These are phyloP conservation scores for Podosphaera xanthii DNA, from an alignment of 2,329 filamentous ascomycete genomes.

Conservation along the genomic window DNA sequence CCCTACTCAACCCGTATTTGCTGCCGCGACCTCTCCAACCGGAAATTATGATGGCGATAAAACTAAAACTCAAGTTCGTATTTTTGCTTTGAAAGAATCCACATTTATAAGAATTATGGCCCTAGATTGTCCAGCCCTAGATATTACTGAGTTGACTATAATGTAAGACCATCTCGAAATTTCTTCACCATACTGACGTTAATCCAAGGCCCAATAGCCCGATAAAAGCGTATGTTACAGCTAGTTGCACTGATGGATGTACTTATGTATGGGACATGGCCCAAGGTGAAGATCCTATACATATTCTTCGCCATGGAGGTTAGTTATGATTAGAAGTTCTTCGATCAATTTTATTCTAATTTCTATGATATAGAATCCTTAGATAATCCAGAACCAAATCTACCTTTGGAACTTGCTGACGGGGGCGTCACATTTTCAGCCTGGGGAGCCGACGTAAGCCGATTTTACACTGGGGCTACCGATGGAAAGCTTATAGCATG, in stretches of 20 bases:
- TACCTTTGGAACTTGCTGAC: constrained; percentile 27
- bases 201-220: constrained; percentile 25
- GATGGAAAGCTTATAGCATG: constrained; percentile 40
- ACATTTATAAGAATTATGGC: constrained; percentile 26
- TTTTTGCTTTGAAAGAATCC: constrained; percentile 23
- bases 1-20: constrained; percentile 27
- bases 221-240: constrained; percentile 30
- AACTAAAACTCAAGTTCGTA: constrained; percentile 31
- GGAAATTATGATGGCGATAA: constrained; percentile 20
- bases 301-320: constrained; percentile 30
- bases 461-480: constrained; percentile 40
- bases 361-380: constrained; percentile 8
- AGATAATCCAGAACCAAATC: constrained; percentile 12
- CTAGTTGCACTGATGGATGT: constrained; percentile 36
- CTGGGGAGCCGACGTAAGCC: constrained; percentile 32
- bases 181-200: constrained; percentile 9
- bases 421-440: constrained; percentile 40
- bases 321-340: constrained; percentile 2
- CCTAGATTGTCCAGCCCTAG: constrained; percentile 33
- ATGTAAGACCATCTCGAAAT: constrained; percentile 16
- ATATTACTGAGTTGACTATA: constrained; percentile 39
- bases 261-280: constrained; percentile 42
- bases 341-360: constrained; percentile 1
- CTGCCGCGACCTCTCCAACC: constrained; percentile 32
- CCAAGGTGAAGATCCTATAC: constrained; percentile 29